Percentiles rank a stretch among this genome's conserved stretches.
Conservation (phyloP, 257 asterid genomes). For the Cordia subcordata region DNA sequence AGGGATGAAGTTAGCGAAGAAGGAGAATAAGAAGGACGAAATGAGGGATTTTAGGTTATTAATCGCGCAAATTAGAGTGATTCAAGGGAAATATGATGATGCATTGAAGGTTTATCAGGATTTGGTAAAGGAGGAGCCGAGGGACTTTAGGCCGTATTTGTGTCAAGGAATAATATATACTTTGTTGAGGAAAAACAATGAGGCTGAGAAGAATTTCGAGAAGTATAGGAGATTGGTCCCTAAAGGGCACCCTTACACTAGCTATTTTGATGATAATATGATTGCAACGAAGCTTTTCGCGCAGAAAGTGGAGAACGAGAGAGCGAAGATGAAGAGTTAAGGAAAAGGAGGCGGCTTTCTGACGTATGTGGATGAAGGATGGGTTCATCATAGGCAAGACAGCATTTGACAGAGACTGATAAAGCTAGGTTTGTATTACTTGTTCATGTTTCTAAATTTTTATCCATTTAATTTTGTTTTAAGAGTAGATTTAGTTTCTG, state of each 20-base stretch:
- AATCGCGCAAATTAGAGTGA: conserved; percentile 78
- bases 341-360: too few relatives aligned
- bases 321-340: conserved; percentile 40
- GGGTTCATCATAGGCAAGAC: too few relatives aligned
- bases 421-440: not conserved
- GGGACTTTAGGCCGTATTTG: conserved; percentile 88
- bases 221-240: conserved; percentile 82
- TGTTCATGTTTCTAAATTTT: not conserved
- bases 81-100: conserved; percentile 55
- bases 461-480: not conserved
- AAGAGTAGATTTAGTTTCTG: not conserved
- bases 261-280: conserved; percentile 82
- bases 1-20: conserved; percentile 52
- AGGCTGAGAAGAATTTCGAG: conserved; percentile 82
- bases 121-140: conserved; percentile 80
- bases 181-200: conserved; percentile 57
- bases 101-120: conserved; percentile 65
- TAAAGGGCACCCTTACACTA: conserved; percentile 74
- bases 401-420: not conserved
- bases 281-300: conserved; percentile 77
- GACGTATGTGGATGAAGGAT: too few relatives aligned
- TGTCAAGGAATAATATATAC: conserved; percentile 89
- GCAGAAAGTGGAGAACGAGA: conserved; percentile 66
- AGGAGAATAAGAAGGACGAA: conserved; percentile 44
- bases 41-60: conserved; percentile 77